Conservation (phyloP, 2,329 filamentous ascomycete genomes). For the Colletotrichum costaricense region DNA sequence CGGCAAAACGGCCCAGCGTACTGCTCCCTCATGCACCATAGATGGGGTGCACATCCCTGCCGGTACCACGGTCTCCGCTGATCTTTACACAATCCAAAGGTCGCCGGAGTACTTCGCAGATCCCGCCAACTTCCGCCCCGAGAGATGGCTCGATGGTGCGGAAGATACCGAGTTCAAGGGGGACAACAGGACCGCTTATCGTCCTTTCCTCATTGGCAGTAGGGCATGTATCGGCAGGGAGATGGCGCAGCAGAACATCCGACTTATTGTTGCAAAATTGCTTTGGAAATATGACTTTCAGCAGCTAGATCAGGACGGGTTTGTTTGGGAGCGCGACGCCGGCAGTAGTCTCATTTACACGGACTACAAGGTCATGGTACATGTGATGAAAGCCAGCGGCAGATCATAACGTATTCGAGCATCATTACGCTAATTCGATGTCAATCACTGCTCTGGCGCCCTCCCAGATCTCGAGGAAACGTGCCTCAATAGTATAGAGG, state of each 20-base stretch:
- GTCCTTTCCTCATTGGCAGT: neutral
- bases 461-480: too few species aligned
- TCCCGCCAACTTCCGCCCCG: neutral
- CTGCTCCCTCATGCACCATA: neutral
- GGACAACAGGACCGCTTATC: neutral
- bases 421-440: too few species aligned
- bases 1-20: neutral
- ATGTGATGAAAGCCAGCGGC: neutral
- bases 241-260: neutral
- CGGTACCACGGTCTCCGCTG: neutral
- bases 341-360: neutral
- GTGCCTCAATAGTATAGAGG: too few species aligned
- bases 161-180: neutral
- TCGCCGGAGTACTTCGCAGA: constrained; percentile 38
- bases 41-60: neutral
- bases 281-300: neutral
- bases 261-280: neutral
- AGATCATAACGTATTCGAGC: neutral
- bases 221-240: neutral
- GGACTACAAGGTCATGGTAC: neutral
- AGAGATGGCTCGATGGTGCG: neutral
- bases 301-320: neutral
- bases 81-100: constrained; percentile 46
- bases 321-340: neutral
- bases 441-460: too few species aligned